Evolutionary conservation across 2,329 filamentous ascomycete species (phyloP), one percentile per base, ranked within the genome.

Genomic region (Diaporthe capsici): DNA sequence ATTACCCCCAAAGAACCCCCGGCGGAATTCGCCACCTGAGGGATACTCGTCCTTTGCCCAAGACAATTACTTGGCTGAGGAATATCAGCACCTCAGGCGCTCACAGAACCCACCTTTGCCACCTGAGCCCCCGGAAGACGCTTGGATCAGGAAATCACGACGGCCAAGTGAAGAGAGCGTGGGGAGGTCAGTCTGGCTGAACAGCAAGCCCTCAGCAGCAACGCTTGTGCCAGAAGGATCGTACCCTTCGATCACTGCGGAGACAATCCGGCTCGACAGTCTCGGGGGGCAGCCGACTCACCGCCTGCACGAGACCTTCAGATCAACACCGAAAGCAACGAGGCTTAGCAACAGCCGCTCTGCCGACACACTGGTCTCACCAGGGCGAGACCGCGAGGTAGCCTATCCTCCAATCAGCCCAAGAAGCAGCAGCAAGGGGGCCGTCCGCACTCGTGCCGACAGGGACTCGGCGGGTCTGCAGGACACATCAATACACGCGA

Each of bases 161-260:
- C 61, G 61, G 31, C 61, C 61, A 65, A 65, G 61, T 49, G 61
- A 65, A 49, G 61, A 65, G 17, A 65, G 61, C 20, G 42, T 65
- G 13, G 42, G 61, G 3, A 47, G 61, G 61, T 65, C 61, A 13
- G 39, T 34, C 1, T 65, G 61, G 61, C 28, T 65, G 42, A 65
- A 65, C 42, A 65, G 42, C 61, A 65, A 65, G 28, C 42, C 61
- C 9, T 65, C 61, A 13, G 25, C 61, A 34, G 61, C 61, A 49
- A 65, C 61, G 1, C 61, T 65, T 42, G 61, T 65, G 4, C 61
- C 42, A 8, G 61, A 65, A 9, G 42, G 17, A 15, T 49, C 61
- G 4, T 65, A 65, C 6, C 42, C 25, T 47, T 34, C 61, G 1
- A 49, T 34, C 2, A 7, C 17, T 34, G 25, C 42, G 17, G 61